Percentiles rank a stretch among this genome's conserved stretches.
Conservation (phyloP, 2,329 filamentous ascomycete genomes). For the Cryphonectria japonica region DNA sequence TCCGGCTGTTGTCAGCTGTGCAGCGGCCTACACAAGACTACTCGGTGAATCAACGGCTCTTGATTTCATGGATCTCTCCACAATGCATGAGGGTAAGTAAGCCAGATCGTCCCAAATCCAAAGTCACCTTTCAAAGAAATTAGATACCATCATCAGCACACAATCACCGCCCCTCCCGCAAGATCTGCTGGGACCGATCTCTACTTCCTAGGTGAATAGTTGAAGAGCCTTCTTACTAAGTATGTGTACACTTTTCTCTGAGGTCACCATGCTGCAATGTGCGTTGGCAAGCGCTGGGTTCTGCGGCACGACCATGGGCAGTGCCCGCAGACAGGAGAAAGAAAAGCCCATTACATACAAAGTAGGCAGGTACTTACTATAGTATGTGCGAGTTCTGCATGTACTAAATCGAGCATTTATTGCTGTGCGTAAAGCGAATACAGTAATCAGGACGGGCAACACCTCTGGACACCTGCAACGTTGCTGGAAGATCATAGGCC, state of each 20-base stretch:
- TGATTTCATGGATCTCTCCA: background rate
- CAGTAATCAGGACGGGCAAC: background rate
- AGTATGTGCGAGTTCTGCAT: too few relatives aligned
- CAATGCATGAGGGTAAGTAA: background rate
- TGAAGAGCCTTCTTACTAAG: background rate
- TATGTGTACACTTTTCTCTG: background rate
- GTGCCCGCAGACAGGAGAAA: background rate
- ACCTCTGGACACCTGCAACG: background rate
- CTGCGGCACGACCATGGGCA: background rate
- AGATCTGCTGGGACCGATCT: background rate
- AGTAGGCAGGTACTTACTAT: too few relatives aligned
- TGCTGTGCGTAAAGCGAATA: background rate
- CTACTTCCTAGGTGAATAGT: background rate
- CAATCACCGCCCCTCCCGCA: background rate
- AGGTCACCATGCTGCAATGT: background rate
- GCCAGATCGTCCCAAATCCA: background rate
- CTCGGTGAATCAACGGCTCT: background rate
- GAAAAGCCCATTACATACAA: background rate
- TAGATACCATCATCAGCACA: background rate
- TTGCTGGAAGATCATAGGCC: background rate
- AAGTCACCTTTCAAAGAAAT: background rate
- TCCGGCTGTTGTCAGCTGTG: background rate
- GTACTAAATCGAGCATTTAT: background rate
- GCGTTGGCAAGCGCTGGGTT: conserved; percentile 1
- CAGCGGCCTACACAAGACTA: background rate